Conservation (phyloP, 140 eudicot genomes). For the Cichorium intybus region DNA sequence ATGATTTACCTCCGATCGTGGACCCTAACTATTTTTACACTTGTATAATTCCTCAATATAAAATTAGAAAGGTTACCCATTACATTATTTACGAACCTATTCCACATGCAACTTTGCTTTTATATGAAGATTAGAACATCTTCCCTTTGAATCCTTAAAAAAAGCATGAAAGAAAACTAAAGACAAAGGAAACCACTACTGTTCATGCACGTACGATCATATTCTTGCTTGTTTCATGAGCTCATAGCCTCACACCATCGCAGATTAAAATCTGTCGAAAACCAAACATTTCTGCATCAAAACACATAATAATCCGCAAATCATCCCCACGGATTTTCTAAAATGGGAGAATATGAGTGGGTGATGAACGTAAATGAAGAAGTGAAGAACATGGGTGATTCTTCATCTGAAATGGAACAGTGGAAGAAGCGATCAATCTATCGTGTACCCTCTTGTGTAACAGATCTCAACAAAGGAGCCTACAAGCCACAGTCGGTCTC, state of each 20-base stretch:
- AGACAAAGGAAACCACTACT: neutral
- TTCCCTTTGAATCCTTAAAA: constrained; percentile 22
- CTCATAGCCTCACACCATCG: constrained; percentile 7
- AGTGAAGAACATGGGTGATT: constrained; percentile 31
- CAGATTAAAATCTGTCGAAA: constrained; percentile 8
- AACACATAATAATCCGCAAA: neutral
- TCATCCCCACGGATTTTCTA: neutral
- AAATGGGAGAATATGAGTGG: constrained; percentile 41
- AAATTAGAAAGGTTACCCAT: neutral
- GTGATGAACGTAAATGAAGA: constrained; percentile 35
- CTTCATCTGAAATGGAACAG: constrained; percentile 33
- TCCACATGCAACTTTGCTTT: constrained; percentile 17
- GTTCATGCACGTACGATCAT: constrained; percentile 20
- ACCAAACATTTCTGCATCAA: constrained; percentile 2
- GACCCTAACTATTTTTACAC: neutral
- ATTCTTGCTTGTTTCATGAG: constrained; percentile 36
- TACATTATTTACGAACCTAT: constrained; percentile 14
- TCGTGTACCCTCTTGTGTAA: constrained; percentile 38
- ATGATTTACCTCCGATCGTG: neutral
- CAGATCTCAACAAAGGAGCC: constrained; percentile 40
- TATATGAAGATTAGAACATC: constrained; percentile 27
- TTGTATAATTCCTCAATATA: neutral
- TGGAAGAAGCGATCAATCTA: constrained; percentile 44
- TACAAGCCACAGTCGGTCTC: constrained; percentile 47
- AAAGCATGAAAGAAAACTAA: neutral